Evolutionary conservation across 1,284 basidiomycete genomes (phyloP).

Genomic region (Tylopilus sp.): DNA sequence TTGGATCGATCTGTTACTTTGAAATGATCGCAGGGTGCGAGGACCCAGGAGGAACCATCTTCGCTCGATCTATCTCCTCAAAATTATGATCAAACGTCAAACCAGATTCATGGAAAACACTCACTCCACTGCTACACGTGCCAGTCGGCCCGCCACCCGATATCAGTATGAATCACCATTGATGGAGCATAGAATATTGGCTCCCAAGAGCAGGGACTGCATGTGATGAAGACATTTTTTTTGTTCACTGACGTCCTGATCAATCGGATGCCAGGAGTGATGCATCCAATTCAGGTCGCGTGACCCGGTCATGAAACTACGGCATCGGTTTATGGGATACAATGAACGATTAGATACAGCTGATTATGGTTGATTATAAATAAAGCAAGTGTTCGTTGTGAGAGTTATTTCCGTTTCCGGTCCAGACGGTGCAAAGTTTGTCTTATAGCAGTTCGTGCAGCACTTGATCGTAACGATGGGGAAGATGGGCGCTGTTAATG

Average conservation of each 20-base stretch:
- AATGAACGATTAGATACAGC: slow-evolving; percentile 21
- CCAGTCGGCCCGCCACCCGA: slow-evolving; percentile 2
- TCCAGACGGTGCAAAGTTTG: slow-evolving; percentile 2
- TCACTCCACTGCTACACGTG: background rate
- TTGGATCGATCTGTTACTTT: slow-evolving; percentile 8
- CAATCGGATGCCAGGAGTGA: background rate
- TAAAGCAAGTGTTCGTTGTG: slow-evolving; percentile 3
- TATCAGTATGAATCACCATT: background rate
- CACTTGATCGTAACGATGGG: slow-evolving; percentile 64
- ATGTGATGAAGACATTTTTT: too few relatives aligned
- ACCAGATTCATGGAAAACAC: background rate
- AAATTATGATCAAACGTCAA: slow-evolving; percentile 5
- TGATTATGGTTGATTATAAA: slow-evolving; percentile 8
- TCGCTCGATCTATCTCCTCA: background rate
- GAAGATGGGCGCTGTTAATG: slow-evolving; percentile 56
- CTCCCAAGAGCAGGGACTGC: too few relatives aligned
- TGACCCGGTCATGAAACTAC: background rate
- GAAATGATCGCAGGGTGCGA: background rate
- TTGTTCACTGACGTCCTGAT: background rate
- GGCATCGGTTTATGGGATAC: slow-evolving; percentile 19
- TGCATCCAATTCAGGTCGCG: background rate
- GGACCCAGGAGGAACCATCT: background rate
- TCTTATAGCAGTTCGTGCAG: slow-evolving; percentile 59
- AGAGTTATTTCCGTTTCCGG: slow-evolving; percentile 1
- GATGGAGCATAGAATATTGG: background rate